A percentile compares a stretch with the other conserved stretches of the same genome.
Evolutionary conservation across 2,329 filamentous ascomycete genomes (phyloP).

Genomic region (Ilyonectria sp.): DNA sequence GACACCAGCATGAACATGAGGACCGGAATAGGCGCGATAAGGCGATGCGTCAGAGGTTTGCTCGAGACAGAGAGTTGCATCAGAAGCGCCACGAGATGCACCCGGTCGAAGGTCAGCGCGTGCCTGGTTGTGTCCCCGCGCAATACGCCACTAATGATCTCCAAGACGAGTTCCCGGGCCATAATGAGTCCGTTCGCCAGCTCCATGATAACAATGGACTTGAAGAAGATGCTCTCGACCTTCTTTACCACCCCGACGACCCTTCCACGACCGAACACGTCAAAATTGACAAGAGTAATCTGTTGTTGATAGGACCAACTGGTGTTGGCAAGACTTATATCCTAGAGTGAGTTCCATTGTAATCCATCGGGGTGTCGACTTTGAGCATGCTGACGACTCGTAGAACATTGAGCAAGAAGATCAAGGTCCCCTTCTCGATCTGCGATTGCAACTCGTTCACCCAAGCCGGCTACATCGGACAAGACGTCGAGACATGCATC

Average conservation of each 20-base stretch:
- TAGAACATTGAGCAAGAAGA: slow-evolving; percentile 89
- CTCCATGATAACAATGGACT: slow-evolving; percentile 55
- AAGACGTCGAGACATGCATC: slow-evolving; percentile 97
- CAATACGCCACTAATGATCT: slow-evolving; percentile 54
- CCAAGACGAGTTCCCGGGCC: slow-evolving; percentile 70
- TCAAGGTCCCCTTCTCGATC: slow-evolving; percentile 97
- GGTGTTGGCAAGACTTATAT: slow-evolving; percentile 98
- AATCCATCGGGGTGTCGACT: background rate
- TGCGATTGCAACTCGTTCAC: slow-evolving; percentile 97
- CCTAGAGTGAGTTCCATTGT: slow-evolving; percentile 68
- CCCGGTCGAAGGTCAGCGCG: slow-evolving; percentile 81
- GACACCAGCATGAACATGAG: slow-evolving; percentile 82
- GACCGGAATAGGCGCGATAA: slow-evolving; percentile 73
- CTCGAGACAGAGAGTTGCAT: slow-evolving; percentile 75
- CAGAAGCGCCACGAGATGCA: slow-evolving; percentile 73
- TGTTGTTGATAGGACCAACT: slow-evolving; percentile 90
- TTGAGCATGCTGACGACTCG: slow-evolving; percentile 40
- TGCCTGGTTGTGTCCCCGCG: slow-evolving; percentile 46
- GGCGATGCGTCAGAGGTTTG: slow-evolving; percentile 78
- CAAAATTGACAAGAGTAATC: slow-evolving; percentile 95
- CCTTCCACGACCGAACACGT: slow-evolving; percentile 63
- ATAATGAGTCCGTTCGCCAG: slow-evolving; percentile 63
- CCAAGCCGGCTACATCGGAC: slow-evolving; percentile 96
- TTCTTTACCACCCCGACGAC: slow-evolving; percentile 67
- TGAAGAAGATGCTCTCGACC: slow-evolving; percentile 54